These are phyloP conservation scores for Colletotrichum cordylinicola DNA, from an alignment of 2,329 filamentous ascomycete genomes.

Conservation along the genomic window DNA sequence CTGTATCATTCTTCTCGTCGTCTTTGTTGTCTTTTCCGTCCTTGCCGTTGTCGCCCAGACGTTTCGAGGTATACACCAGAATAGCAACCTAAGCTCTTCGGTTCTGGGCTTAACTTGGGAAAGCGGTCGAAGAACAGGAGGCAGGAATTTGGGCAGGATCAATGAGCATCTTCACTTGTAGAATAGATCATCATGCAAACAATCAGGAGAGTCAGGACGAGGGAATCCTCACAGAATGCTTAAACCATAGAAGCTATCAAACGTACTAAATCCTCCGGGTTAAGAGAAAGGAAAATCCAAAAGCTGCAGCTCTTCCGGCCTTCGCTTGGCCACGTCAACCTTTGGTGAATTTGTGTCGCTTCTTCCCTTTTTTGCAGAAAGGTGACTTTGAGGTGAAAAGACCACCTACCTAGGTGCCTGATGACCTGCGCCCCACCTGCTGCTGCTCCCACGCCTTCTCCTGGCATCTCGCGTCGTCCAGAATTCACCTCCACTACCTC, in stretches of 20 bases:
- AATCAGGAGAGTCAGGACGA: neutral
- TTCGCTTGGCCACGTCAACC: fast-evolving
- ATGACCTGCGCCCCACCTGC: neutral
- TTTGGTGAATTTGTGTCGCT: neutral
- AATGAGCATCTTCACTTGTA: neutral
- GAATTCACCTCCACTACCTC: neutral
- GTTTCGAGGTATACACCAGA: fast-evolving
- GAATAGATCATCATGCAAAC: neutral
- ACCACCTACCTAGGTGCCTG: neutral
- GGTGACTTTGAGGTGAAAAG: neutral
- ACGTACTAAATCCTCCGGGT: neutral
- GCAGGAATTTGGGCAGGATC: too few relatives aligned
- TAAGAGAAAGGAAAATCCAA: neutral
- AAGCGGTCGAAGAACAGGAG: too few relatives aligned
- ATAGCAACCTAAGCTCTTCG: neutral
- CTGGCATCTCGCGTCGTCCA: neutral
- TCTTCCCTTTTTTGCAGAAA: neutral
- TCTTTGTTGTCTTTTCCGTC: neutral
- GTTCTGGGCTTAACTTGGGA: too few relatives aligned
- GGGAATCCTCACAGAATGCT: neutral
- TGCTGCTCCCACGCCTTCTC: neutral
- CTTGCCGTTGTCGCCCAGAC: neutral
- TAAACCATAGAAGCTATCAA: neutral
- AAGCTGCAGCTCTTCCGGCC: neutral
- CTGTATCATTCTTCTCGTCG: neutral